phyloP scores from a whole-genome alignment of 176 grass and related monocot genomes.

The Saccharum spontaneum region DNA sequence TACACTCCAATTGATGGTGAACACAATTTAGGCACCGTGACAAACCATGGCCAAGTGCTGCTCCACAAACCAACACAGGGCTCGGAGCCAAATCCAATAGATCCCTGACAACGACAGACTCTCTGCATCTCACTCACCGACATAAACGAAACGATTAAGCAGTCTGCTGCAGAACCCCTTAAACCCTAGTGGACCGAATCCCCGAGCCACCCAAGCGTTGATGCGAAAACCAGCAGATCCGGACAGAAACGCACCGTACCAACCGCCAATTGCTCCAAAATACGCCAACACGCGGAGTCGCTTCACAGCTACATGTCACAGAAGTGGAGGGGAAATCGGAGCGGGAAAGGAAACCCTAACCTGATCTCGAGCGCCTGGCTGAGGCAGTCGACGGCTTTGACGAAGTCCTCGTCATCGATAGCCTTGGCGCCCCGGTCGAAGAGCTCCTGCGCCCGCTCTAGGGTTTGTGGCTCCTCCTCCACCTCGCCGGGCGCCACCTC shows the following conservation, averaged over 20 bases:
- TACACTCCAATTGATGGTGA: not conserved
- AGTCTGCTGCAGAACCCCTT: conserved; percentile 2
- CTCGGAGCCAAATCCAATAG: not conserved
- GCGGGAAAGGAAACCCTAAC: conserved; percentile 47
- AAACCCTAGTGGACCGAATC: conserved; percentile 15
- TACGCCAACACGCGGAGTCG: not conserved
- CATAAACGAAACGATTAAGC: not conserved
- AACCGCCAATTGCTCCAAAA: not conserved
- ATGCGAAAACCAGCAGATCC: not conserved
- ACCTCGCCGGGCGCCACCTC: not conserved
- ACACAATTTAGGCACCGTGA: not conserved
- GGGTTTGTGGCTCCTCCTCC: conserved; percentile 46
- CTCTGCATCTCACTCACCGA: not conserved
- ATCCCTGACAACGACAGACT: not conserved
- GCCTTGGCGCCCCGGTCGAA: conserved; percentile 80
- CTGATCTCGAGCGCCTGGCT: conserved; percentile 91
- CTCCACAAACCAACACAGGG: not conserved
- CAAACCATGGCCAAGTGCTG: not conserved
- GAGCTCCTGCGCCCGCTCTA: conserved; percentile 72
- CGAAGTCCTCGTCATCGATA: conserved; percentile 82
- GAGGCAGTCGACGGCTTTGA: conserved; percentile 78
- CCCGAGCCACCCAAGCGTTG: not conserved
- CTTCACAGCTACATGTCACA: not conserved
- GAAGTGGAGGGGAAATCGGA: not conserved
- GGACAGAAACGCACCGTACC: not conserved